Conservation (phyloP, 169 alveolate species). For the Plasmodium reichenowi region DNA sequence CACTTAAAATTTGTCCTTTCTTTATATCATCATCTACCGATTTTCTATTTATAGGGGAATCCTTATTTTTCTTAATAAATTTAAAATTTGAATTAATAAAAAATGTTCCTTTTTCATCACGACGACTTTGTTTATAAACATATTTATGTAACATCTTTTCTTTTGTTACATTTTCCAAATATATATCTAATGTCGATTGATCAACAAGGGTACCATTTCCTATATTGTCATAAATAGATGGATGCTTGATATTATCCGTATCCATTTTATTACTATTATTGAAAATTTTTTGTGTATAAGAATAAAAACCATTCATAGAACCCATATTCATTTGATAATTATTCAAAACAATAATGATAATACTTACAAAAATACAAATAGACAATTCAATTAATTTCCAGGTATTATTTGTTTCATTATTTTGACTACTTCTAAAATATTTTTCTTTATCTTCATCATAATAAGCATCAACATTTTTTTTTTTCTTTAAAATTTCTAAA, state of each 20-base stretch:
- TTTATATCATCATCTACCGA: no score
- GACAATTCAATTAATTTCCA: constrained; percentile 52
- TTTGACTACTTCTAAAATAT: constrained; percentile 54
- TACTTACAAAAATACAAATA: constrained; percentile 43
- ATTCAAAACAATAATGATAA: constrained; percentile 51
- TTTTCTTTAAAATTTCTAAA: constrained; percentile 49
- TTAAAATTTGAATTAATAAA: no score
- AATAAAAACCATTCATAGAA: constrained; percentile 30
- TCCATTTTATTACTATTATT: neutral
- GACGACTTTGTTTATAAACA: no score
- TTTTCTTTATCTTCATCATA: constrained; percentile 76
- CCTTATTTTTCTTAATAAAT: no score
- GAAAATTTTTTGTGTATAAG: constrained; percentile 18
- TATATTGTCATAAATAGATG: no score
- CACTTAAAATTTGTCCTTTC: no score
- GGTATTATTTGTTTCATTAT: constrained; percentile 51
- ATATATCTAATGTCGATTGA: no score
- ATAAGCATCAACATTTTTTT: constrained; percentile 73
- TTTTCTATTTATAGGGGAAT: no score
- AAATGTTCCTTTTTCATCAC: no score
- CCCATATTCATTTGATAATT: constrained; percentile 74
- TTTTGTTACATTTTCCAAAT: no score
- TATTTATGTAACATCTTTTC: no score
- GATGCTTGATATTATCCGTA: neutral
- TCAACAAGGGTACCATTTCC: no score